Percentiles rank a stretch among this genome's conserved stretches.
Conservation (phyloP, 306 rosid species). For the Comarum palustre region DNA sequence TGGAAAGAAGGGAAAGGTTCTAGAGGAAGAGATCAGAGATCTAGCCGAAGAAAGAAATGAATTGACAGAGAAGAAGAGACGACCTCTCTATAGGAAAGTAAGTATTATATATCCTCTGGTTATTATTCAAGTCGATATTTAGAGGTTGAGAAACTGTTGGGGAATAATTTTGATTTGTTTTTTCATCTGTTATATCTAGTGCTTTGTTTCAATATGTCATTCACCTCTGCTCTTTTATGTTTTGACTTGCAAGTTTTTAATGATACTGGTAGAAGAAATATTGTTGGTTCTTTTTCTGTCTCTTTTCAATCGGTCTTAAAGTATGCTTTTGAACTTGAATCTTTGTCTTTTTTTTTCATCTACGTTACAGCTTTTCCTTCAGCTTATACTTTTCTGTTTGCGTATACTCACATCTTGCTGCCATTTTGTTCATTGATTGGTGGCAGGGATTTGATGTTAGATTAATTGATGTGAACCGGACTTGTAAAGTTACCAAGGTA, state of each 20-base stretch:
- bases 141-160: background rate
- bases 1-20: constrained; percentile 81
- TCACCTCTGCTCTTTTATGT: background rate
- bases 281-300: background rate
- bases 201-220: background rate
- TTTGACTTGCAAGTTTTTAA: background rate
- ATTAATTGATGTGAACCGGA: constrained; percentile 81
- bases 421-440: constrained; percentile 3
- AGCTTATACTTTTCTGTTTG: background rate
- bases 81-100: constrained; percentile 80
- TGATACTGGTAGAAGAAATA: constrained; percentile 4
- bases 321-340: background rate
- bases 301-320: background rate
- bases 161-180: constrained; percentile 1
- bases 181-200: background rate
- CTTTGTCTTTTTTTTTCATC: background rate
- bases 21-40: constrained; percentile 91
- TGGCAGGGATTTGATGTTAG: constrained; percentile 90
- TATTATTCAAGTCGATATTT: background rate
- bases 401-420: background rate
- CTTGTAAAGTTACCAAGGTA: constrained; percentile 96
- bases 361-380: background rate
- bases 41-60: constrained; percentile 96
- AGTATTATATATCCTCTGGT: constrained; percentile 15
- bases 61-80: constrained; percentile 79